These are phyloP conservation scores for Kingdonia uniflora DNA, from an alignment of 164 flowering plant species.

Conservation along the genomic window DNA sequence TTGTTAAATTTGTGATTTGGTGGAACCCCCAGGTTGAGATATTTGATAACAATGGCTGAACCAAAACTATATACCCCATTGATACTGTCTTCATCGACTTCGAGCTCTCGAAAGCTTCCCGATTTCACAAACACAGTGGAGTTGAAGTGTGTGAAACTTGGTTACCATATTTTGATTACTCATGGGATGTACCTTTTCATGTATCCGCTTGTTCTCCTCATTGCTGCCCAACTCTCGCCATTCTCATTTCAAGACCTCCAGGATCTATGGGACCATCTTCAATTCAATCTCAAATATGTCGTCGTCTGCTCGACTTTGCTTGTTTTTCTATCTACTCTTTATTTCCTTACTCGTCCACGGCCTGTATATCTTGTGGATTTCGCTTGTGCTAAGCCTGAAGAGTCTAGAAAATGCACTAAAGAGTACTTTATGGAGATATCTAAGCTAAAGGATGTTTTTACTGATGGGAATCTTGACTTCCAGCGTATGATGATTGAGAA, in stretches of 20 bases:
- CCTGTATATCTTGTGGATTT: conserved; percentile 72
- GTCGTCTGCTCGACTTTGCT: conserved; percentile 46
- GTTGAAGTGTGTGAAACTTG: conserved; percentile 61
- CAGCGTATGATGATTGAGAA: conserved; percentile 61
- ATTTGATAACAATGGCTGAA: conserved; percentile 29
- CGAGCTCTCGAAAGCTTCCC: conserved; percentile 32
- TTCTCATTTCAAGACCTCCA: conserved; percentile 49
- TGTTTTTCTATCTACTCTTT: conserved; percentile 56
- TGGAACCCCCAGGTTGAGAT: too few relatives aligned
- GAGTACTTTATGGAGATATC: conserved; percentile 63
- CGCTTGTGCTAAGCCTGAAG: conserved; percentile 69
- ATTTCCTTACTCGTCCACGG: conserved; percentile 69
- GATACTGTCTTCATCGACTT: conserved; percentile 21
- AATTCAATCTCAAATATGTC: conserved; percentile 49
- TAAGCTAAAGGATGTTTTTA: conserved; percentile 30
- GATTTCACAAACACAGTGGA: conserved; percentile 53
- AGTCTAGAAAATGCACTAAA: conserved; percentile 54
- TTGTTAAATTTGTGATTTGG: too few relatives aligned
- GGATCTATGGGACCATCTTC: conserved; percentile 51
- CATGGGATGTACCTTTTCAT: conserved; percentile 56
- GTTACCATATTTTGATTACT: conserved; percentile 57
- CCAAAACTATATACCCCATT: conserved; percentile 24
- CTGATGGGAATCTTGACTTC: conserved; percentile 47
- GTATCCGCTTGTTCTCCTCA: conserved; percentile 34
- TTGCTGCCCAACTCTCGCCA: conserved; percentile 50